Conservation (phyloP, 257 asterid species). For the Anisodus acutangulus region DNA sequence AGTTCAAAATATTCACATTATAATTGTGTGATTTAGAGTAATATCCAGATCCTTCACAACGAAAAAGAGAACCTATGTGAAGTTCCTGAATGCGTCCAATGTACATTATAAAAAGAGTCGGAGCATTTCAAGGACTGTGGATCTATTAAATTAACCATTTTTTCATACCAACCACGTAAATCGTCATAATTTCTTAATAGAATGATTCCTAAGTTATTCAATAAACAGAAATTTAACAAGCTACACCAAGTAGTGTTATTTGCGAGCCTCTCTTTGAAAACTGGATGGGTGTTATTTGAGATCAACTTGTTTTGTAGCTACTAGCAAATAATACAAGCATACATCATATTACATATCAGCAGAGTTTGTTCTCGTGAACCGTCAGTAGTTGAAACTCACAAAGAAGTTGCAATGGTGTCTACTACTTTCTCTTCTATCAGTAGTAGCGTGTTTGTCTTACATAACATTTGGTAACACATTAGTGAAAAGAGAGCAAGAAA, state of each 20-base stretch:
- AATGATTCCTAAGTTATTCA: neutral
- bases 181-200: neutral
- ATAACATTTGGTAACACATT: neutral
- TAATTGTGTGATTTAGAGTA: neutral
- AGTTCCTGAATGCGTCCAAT: neutral
- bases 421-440: slow-evolving; percentile 7
- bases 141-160: neutral
- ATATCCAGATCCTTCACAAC: neutral
- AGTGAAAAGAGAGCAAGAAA: neutral
- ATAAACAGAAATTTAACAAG: neutral
- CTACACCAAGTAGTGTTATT: slow-evolving; percentile 7
- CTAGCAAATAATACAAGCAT: neutral
- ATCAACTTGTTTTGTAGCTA: neutral
- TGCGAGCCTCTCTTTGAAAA: neutral
- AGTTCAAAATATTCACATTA: too few relatives aligned
- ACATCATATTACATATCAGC: neutral
- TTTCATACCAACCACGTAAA: neutral
- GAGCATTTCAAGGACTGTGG: neutral
- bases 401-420: neutral
- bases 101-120: neutral
- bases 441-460: neutral
- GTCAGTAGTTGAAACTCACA: neutral
- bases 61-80: neutral
- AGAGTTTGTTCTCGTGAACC: neutral
- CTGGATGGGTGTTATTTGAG: neutral